These are phyloP conservation scores for Plantago major DNA, from an alignment of 257 asterid species.

Conservation along the genomic window DNA sequence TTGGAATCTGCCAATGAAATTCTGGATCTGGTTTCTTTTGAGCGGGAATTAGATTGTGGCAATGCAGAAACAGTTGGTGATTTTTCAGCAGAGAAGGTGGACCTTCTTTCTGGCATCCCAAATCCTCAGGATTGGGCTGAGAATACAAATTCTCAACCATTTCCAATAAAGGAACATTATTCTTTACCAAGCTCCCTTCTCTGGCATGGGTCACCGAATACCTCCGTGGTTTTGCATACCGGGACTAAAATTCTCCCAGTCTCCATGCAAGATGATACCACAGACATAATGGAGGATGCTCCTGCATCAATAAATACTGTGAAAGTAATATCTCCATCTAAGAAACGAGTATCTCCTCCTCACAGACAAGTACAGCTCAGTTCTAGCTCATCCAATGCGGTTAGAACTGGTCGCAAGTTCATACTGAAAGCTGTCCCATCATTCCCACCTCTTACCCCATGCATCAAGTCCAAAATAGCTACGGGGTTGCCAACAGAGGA, in stretches of 20 bases:
- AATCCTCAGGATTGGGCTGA: slow-evolving; percentile 32
- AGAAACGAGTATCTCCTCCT: slow-evolving; percentile 81
- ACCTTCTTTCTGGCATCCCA: slow-evolving; percentile 14
- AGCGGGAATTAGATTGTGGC: slow-evolving; percentile 29
- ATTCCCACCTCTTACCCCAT: slow-evolving; percentile 52
- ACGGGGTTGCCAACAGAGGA: slow-evolving; percentile 19
- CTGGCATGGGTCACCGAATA: slow-evolving; percentile 46
- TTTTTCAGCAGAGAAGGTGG: slow-evolving; percentile 25
- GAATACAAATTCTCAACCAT: slow-evolving; percentile 22
- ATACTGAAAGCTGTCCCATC: slow-evolving; percentile 58
- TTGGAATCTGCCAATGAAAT: slow-evolving; percentile 30
- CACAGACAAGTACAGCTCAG: slow-evolving; percentile 27
- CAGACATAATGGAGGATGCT: slow-evolving; percentile 50
- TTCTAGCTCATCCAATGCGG: slow-evolving; percentile 39
- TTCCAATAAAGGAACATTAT: slow-evolving; percentile 29
- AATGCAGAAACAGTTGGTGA: slow-evolving; percentile 28
- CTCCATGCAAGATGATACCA: slow-evolving; percentile 48
- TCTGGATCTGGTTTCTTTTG: slow-evolving; percentile 33
- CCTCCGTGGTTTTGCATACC: slow-evolving; percentile 34
- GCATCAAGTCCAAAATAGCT: slow-evolving; percentile 31
- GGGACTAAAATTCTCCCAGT: slow-evolving; percentile 30
- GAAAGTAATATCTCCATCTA: slow-evolving; percentile 65
- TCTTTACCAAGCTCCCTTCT: slow-evolving; percentile 30
- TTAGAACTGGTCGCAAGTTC: slow-evolving; percentile 55
- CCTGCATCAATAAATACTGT: slow-evolving; percentile 40